A percentile compares a stretch with the other conserved stretches of the same genome.
Evolutionary conservation across 495 filamentous ascomycete species (phyloP).

Genomic region (Aspergillus coremiiformis): DNA sequence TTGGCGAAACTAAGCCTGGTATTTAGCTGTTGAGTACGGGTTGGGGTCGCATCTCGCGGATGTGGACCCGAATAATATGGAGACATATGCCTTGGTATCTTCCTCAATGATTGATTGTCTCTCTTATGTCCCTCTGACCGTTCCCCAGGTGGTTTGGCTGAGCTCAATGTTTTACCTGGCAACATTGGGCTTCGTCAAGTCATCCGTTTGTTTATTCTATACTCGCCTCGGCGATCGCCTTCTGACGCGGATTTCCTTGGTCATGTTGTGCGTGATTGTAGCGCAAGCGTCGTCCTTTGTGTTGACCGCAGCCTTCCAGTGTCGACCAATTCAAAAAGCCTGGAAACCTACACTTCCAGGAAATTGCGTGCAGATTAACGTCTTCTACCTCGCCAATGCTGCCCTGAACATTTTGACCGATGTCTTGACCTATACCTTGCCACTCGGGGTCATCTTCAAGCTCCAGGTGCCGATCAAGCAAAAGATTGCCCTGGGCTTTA

Average conservation of each 20-base stretch:
- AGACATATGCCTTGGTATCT: slow-evolving; percentile 27
- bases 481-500: slow-evolving; percentile 27
- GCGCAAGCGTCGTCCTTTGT: slow-evolving; percentile 30
- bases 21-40: slow-evolving; percentile 27
- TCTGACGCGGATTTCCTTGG: slow-evolving; percentile 24
- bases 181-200: slow-evolving; percentile 34
- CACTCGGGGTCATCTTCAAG: slow-evolving; percentile 31
- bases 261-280: slow-evolving; percentile 27
- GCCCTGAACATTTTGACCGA: slow-evolving; percentile 49
- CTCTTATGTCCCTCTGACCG: slow-evolving; percentile 1
- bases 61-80: slow-evolving; percentile 13
- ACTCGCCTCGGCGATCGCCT: slow-evolving; percentile 30
- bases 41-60: slow-evolving; percentile 26
- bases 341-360: slow-evolving; percentile 25
- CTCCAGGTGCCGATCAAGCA: slow-evolving; percentile 31
- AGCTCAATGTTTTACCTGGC: slow-evolving; percentile 39
- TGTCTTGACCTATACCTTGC: slow-evolving; percentile 43
- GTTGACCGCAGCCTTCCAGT: slow-evolving; percentile 34
- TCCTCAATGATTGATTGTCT: neutral
- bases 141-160: slow-evolving; percentile 27
- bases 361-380: slow-evolving; percentile 40
- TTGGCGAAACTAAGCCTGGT: slow-evolving; percentile 3
- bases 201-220: slow-evolving; percentile 35
- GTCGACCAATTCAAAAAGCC: slow-evolving; percentile 26
- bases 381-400: slow-evolving; percentile 39